Evolutionary conservation across 768 basidiomycete genomes (phyloP), one percentile per base, ranked within the genome.

Genomic region (Lanmaoa pseudosensibilis): DNA sequence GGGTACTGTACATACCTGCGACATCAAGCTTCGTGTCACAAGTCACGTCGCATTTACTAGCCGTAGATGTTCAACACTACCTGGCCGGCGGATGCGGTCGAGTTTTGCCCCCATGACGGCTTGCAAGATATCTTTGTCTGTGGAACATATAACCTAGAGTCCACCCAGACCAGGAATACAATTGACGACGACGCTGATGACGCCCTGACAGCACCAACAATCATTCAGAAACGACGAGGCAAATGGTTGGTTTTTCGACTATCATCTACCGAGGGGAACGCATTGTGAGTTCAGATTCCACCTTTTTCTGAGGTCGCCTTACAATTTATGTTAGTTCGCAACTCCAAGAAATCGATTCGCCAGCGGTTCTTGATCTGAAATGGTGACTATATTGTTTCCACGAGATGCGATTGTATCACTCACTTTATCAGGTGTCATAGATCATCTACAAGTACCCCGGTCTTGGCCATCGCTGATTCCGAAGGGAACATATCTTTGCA

Each of bases 351-450:
- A 77, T 92, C 34, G 75, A 85, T 52, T 71, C 90, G 18, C 87
- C 94, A 2, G 97, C 94, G 9, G 81, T 99, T 30, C 80, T 89
- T 25, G 97, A 99, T 70, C 85, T 94, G 82, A 98, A 98, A 80
- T 99, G 97, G 97, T 94, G 66, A 62, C 58, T 51, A n/a, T 19
- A n/a, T 19, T 9, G 16, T 5, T 32, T 11, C 37, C 15, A n/a
- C 33, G 21, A 19, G 16, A 37, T 21, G 49, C 27, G 48, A 37
- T 37, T 23, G 4, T 18, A n/a, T 52, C 46, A 18, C 58, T 43
- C 34, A 70, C 52, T 46, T 40, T 2, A 33, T 18, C 61, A 89
- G 87, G 88, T 87, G 84, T 63, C 85, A 87, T 70, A 74, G 76
- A 67, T 73, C 73, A 11, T 51, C 68, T 3, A 66, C 76, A 4